phyloP scores from a whole-genome alignment of 2,329 filamentous ascomycete genomes.

The Calonectria pseudoreteaudii region DNA sequence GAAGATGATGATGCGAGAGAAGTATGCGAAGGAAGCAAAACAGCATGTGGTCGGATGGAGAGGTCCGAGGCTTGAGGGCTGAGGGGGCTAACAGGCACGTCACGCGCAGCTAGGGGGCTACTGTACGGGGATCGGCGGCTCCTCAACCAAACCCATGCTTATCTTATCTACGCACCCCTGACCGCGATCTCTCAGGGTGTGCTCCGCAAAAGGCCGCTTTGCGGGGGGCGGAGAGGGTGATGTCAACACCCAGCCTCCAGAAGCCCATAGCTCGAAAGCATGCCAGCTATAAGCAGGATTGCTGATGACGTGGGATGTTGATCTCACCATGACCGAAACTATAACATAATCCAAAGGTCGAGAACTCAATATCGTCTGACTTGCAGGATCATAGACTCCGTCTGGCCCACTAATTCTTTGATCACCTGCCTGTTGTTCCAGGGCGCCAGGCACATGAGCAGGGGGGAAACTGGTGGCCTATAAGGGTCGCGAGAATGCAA shows the following conservation, averaged over 20 bases:
- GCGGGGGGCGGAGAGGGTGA: neutral
- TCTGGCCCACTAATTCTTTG: neutral
- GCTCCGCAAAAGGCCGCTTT: neutral
- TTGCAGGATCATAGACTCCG: neutral
- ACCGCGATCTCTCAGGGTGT: neutral
- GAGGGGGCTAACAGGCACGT: conserved; percentile 12
- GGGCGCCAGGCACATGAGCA: neutral
- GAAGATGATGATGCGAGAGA: neutral
- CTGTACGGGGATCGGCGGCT: neutral
- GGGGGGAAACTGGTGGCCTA: neutral
- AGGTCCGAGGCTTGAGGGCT: conserved; percentile 10
- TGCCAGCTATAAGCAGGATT: neutral
- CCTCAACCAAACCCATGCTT: neutral
- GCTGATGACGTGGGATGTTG: neutral
- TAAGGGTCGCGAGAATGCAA: neutral
- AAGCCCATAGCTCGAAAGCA: neutral
- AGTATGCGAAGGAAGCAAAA: neutral
- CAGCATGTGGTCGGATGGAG: neutral
- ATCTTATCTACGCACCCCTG: conserved; percentile 3
- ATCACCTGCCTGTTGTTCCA: neutral
- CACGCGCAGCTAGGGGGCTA: conserved; percentile 10
- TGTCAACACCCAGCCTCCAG: neutral
- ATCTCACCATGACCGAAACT: neutral
- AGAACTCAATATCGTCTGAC: neutral
- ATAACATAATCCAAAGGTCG: neutral